A percentile compares a stretch with the other conserved stretches of the same genome.
These are phyloP conservation scores for Aureobasidium lini DNA, from an alignment of 2,329 filamentous ascomycete genomes.

Conservation along the genomic window DNA sequence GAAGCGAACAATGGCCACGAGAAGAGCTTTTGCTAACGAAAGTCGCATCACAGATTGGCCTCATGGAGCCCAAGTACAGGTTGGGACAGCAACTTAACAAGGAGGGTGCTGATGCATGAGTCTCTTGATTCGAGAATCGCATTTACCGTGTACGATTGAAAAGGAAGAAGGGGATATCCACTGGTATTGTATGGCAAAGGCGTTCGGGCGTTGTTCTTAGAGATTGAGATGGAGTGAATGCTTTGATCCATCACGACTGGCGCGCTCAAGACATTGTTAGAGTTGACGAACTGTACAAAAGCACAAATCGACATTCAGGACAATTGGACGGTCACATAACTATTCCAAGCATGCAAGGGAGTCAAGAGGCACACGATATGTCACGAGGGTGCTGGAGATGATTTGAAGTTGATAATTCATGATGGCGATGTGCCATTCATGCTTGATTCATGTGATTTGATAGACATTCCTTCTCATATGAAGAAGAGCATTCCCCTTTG, in stretches of 20 bases:
- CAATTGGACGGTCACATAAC: too few species aligned
- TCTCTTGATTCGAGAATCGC: not conserved
- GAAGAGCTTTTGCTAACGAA: constrained; percentile 5
- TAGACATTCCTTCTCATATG: constrained; percentile 9
- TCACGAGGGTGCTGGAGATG: not conserved
- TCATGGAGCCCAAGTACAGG: constrained; percentile 34
- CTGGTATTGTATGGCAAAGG: constrained; percentile 13
- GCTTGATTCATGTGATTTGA: constrained; percentile 7
- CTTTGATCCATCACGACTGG: not conserved
- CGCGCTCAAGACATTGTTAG: not conserved
- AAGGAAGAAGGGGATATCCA: not conserved
- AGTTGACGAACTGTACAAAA: not conserved
- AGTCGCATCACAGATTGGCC: constrained; percentile 29
- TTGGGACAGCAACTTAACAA: constrained; percentile 3
- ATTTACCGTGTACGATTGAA: not conserved
- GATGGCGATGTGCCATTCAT: constrained; percentile 5
- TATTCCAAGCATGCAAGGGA: not conserved
- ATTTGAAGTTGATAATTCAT: constrained; percentile 2
- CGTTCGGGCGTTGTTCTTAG: constrained; percentile 6
- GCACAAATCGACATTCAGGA: not conserved
- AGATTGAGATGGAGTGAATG: not conserved
- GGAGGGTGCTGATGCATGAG: not conserved
- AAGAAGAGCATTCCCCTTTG: constrained; percentile 4
- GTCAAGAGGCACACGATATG: not conserved
- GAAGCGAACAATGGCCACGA: not conserved